phyloP scores from a whole-genome alignment of 495 filamentous ascomycete species.

The Tuber brumale region DNA sequence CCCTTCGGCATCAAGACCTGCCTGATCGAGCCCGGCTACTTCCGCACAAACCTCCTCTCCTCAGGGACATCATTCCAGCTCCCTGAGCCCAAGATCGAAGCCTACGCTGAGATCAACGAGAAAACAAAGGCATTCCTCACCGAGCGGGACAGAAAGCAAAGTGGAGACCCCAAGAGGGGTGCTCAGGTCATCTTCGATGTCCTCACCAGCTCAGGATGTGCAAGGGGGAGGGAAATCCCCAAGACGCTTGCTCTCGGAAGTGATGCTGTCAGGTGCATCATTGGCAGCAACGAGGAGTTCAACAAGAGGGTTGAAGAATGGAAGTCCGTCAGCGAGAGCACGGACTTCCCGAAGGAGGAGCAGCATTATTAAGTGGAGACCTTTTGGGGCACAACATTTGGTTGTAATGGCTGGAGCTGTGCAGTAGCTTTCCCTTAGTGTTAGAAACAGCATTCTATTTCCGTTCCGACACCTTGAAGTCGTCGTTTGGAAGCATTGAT shows the following conservation, averaged over 20 bases:
- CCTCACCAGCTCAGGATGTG: constrained; percentile 41
- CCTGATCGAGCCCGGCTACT: constrained; percentile 50
- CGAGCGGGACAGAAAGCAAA: constrained; percentile 39
- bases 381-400: background rate
- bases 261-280: constrained; percentile 43
- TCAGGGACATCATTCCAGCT: constrained; percentile 13
- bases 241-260: constrained; percentile 42
- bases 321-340: constrained; percentile 38
- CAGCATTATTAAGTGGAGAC: constrained; percentile 12
- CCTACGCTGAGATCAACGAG: constrained; percentile 28
- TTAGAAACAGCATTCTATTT: background rate
- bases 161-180: constrained; percentile 43
- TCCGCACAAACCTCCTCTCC: constrained; percentile 46
- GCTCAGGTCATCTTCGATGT: constrained; percentile 44
- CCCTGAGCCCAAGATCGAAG: constrained; percentile 32
- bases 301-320: constrained; percentile 42
- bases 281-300: constrained; percentile 41
- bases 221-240: constrained; percentile 39
- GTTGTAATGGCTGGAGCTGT: background rate
- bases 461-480: background rate
- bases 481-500: background rate
- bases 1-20: constrained; percentile 48
- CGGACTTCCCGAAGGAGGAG: constrained; percentile 18
- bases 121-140: constrained; percentile 13
- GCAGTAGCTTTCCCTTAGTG: background rate